Percentiles rank a stretch among this genome's conserved stretches.
These are phyloP conservation scores for Breviolum minutum DNA, from an alignment of 73 alveolate species.

Conservation along the genomic window DNA sequence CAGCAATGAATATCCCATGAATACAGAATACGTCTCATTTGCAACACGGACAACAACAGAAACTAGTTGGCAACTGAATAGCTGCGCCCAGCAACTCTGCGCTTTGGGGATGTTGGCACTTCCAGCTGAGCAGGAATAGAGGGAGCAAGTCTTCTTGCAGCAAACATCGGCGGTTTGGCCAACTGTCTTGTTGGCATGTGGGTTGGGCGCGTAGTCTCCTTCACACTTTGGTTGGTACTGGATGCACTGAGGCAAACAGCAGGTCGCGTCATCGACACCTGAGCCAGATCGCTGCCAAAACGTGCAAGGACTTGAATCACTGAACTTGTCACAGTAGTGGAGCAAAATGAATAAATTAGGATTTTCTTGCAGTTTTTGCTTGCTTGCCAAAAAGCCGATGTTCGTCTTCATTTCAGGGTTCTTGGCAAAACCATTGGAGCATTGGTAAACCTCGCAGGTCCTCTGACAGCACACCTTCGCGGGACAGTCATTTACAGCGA, in stretches of 20 bases:
- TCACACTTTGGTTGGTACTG: conserved; percentile 51
- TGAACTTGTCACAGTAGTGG: background rate
- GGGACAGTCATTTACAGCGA: background rate
- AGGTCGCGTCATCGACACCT: conserved; percentile 57
- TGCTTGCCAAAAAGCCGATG: background rate
- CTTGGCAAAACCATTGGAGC: conserved; percentile 53
- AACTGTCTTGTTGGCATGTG: conserved; percentile 44
- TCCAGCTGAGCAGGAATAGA: conserved; percentile 31
- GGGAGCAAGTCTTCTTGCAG: conserved; percentile 78
- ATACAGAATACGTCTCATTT: too few species aligned
- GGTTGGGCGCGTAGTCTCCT: conserved; percentile 81
- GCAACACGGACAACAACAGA: background rate
- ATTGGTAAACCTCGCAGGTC: conserved; percentile 45
- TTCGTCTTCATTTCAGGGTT: conserved; percentile 25
- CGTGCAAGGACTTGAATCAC: background rate
- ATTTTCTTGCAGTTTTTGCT: background rate
- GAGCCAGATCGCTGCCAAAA: background rate
- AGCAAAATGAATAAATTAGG: background rate
- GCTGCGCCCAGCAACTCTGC: conserved; percentile 7
- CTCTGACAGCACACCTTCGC: conserved; percentile 75
- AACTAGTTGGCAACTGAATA: too few species aligned
- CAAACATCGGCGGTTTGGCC: conserved; percentile 70
- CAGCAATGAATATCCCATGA: too few species aligned
- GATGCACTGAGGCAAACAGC: conserved; percentile 48
- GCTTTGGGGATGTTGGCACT: conserved; percentile 25